These are phyloP conservation scores for Gastrolobium bilobum DNA, from an alignment of 306 rosid species.

Conservation along the genomic window DNA sequence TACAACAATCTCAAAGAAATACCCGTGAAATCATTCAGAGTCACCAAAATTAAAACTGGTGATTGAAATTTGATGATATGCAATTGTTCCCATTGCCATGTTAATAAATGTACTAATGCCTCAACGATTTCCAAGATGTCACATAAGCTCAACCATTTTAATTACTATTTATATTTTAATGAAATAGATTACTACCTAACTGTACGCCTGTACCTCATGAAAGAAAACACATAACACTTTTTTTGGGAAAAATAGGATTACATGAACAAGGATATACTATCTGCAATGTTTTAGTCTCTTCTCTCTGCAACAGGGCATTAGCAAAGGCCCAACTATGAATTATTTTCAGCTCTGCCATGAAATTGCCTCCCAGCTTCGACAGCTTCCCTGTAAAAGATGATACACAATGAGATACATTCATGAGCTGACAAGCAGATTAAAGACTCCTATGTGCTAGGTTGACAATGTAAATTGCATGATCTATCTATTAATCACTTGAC, in stretches of 20 bases:
- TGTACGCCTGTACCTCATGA: conserved; percentile 27
- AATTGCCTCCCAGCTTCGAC: conserved; percentile 91
- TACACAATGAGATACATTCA: conserved; percentile 27
- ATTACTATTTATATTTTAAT: neutral
- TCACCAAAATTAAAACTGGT: conserved; percentile 20
- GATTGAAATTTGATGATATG: conserved; percentile 1
- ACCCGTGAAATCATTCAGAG: neutral
- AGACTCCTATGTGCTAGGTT: conserved; percentile 4
- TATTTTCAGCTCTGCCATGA: conserved; percentile 66
- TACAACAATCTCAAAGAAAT: neutral
- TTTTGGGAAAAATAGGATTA: neutral
- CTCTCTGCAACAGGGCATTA: conserved; percentile 25
- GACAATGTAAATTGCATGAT: conserved; percentile 1
- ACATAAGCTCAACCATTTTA: conserved; percentile 25
- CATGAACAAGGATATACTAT: conserved; percentile 14
- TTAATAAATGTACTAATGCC: neutral
- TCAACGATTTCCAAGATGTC: neutral
- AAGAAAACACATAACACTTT: neutral
- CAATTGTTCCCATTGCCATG: conserved; percentile 21
- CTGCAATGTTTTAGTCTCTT: conserved; percentile 29
- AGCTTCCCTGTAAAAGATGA: conserved; percentile 80
- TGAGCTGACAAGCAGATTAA: neutral
- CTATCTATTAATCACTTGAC: neutral
- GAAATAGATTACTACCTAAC: conserved; percentile 8
- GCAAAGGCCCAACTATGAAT: conserved; percentile 47